phyloP scores from a whole-genome alignment of 78 protist species.

The Dictyostelium intermedium region DNA sequence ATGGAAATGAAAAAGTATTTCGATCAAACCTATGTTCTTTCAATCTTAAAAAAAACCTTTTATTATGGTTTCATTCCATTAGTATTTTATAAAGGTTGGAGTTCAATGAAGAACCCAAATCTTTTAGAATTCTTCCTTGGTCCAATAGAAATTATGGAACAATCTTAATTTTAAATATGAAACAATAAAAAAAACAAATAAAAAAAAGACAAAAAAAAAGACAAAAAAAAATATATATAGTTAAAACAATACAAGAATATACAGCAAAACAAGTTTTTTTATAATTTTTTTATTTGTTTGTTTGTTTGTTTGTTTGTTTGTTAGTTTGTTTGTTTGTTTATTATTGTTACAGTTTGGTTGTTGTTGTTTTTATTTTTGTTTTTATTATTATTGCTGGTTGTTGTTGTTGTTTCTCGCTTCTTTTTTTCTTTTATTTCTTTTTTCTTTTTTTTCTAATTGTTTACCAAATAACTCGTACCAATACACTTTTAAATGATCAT shows the following conservation, averaged over 20 bases:
- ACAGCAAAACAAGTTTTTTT: background rate
- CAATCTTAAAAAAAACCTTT: background rate
- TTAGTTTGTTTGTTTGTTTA: no score
- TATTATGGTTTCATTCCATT: slow-evolving; percentile 41
- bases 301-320: no score
- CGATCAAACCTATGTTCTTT: background rate
- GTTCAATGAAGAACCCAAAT: slow-evolving; percentile 17
- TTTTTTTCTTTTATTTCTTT: no score
- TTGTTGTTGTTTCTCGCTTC: no score
- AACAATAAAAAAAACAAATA: background rate
- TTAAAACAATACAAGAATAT: background rate
- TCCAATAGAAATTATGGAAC: background rate
- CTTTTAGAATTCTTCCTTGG: background rate
- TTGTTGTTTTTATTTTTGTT: no score
- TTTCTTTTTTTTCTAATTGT: no score
- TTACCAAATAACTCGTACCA: no score
- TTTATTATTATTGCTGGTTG: no score
- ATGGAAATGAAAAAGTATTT: background rate
- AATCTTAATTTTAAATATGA: background rate
- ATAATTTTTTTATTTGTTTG: background rate
- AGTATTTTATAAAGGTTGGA: slow-evolving; percentile 17
- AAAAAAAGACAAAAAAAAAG: background rate
- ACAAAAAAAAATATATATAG: background rate
- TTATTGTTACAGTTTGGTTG: no score
- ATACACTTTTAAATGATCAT: no score